Evolutionary conservation across 1,284 basidiomycete species (phyloP).

Genomic region (Athelia sp.): DNA sequence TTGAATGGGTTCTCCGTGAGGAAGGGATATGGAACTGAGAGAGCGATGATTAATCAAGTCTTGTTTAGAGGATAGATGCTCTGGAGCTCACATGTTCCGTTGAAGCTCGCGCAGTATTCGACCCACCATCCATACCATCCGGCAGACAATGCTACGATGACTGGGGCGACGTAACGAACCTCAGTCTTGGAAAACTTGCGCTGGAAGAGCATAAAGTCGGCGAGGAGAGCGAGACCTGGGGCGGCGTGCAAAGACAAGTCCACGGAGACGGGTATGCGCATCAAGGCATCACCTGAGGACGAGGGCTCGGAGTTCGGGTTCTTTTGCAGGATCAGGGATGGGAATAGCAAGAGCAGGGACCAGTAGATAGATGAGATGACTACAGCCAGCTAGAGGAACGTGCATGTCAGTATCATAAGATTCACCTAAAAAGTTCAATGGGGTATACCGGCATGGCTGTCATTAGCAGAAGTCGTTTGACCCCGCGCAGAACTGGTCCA

Average conservation of each 20-base stretch:
- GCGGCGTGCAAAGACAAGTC: constrained; percentile 67
- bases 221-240: constrained; percentile 54
- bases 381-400: constrained; percentile 44
- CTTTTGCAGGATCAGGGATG: constrained; percentile 44
- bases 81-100: constrained; percentile 55
- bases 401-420: constrained; percentile 4
- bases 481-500: constrained; percentile 30
- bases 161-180: constrained; percentile 39
- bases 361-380: constrained; percentile 74
- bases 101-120: constrained; percentile 61
- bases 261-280: constrained; percentile 53
- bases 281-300: constrained; percentile 28
- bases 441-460: constrained; percentile 54
- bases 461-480: constrained; percentile 57
- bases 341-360: constrained; percentile 49
- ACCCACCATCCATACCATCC: constrained; percentile 61
- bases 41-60: background rate
- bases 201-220: constrained; percentile 73
- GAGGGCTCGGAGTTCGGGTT: constrained; percentile 29
- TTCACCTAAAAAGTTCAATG: background rate
- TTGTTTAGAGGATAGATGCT: background rate
- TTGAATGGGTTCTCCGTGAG: constrained; percentile 53
- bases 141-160: constrained; percentile 37
- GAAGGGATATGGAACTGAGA: constrained; percentile 78
- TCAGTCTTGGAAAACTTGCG: constrained; percentile 46